A percentile compares a stretch with the other conserved stretches of the same genome.
These are phyloP conservation scores for Raddia guianensis DNA, from an alignment of 176 grass and related monocot genomes.

Conservation along the genomic window DNA sequence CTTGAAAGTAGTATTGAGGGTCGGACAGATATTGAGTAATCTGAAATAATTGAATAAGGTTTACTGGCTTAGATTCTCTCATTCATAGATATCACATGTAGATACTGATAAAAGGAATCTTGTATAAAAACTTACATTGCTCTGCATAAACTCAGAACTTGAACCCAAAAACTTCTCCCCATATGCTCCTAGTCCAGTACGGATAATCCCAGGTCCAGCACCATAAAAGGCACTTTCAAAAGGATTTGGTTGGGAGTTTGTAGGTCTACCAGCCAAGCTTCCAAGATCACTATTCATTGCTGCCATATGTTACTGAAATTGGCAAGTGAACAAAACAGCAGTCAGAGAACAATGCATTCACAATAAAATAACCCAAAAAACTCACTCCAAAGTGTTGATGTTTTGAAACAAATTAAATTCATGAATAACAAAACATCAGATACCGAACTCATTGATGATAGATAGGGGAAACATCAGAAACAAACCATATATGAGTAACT, in stretches of 20 bases:
- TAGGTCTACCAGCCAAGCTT: conserved; percentile 35
- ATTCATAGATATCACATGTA: background rate
- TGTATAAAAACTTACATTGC: conserved; percentile 57
- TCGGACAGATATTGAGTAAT: conserved; percentile 76
- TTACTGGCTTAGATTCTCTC: background rate
- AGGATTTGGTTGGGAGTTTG: conserved; percentile 59
- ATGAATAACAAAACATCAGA: background rate
- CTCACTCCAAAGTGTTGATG: background rate
- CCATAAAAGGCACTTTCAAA: conserved; percentile 81
- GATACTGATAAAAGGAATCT: background rate
- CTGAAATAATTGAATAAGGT: conserved; percentile 39
- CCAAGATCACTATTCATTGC: conserved; percentile 54
- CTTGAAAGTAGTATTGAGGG: conserved; percentile 92
- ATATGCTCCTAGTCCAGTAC: conserved; percentile 70
- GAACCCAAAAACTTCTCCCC: conserved; percentile 73
- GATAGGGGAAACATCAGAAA: background rate
- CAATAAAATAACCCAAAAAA: conserved; percentile 10
- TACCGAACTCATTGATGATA: background rate
- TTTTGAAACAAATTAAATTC: background rate
- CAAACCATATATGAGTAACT: background rate
- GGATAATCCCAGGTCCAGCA: conserved; percentile 71
- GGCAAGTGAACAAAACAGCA: background rate
- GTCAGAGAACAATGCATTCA: conserved; percentile 28
- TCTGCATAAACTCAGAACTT: conserved; percentile 90
- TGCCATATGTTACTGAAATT: conserved; percentile 35